phyloP scores from a whole-genome alignment of 2,329 filamentous ascomycete genomes.

The Tricladium varicosporioides region DNA sequence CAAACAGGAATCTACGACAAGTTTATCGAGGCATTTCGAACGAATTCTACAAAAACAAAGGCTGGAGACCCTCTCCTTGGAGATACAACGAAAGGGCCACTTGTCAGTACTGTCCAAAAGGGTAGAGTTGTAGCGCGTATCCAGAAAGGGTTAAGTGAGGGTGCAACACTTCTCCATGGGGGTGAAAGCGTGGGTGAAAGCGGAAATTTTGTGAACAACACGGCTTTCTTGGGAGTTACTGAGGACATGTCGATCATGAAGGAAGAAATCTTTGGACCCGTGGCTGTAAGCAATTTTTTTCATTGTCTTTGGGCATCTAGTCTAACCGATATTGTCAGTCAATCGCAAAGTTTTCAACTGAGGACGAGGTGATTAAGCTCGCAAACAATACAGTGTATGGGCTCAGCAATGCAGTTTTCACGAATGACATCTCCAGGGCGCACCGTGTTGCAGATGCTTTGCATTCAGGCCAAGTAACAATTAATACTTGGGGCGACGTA shows the following conservation, averaged over 20 bases:
- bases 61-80: constrained; percentile 66
- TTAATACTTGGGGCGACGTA: constrained; percentile 61
- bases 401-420: constrained; percentile 67
- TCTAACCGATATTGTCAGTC: constrained; percentile 42
- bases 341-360: constrained; percentile 68
- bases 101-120: constrained; percentile 67
- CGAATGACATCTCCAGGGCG: constrained; percentile 65
- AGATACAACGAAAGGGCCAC: constrained; percentile 69
- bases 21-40: constrained; percentile 65
- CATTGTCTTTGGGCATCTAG: too few species aligned
- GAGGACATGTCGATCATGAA: constrained; percentile 73
- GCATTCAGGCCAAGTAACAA: constrained; percentile 51
- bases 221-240: constrained; percentile 68
- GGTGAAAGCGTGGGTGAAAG: constrained; percentile 64
- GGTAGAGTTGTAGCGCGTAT: constrained; percentile 69
- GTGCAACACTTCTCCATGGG: constrained; percentile 62
- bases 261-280: constrained; percentile 74
- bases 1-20: constrained; percentile 69
- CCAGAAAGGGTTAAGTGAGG: constrained; percentile 61
- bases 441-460: constrained; percentile 63
- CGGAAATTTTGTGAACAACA: constrained; percentile 72
- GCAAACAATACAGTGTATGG: constrained; percentile 66
- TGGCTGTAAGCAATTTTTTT: constrained; percentile 32
- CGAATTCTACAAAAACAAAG: constrained; percentile 59
- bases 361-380: constrained; percentile 62